Conservation (phyloP, 2,329 filamentous ascomycete species). For the Fusarium incarnatum region DNA sequence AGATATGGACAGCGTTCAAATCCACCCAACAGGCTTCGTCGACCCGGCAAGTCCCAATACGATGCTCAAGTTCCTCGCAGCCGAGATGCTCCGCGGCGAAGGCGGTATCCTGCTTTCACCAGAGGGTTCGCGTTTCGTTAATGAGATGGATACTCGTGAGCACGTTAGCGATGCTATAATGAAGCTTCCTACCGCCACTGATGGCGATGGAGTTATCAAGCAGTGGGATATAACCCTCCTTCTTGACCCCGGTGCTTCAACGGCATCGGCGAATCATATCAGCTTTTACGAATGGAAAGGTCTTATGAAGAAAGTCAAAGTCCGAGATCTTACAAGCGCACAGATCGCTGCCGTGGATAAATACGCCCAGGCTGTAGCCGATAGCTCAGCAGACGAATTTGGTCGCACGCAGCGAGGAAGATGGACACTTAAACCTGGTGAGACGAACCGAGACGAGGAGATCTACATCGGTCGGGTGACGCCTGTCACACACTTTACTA, state of each 20-base stretch:
- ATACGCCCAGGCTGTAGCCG: conserved; percentile 61
- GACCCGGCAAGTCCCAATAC: conserved; percentile 60
- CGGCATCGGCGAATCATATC: conserved; percentile 65
- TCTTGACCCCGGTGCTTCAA: conserved; percentile 68
- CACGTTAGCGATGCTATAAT: conserved; percentile 66
- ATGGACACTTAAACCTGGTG: conserved; percentile 61
- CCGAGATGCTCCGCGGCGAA: conserved; percentile 71
- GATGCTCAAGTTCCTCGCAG: conserved; percentile 70
- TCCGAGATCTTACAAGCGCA: conserved; percentile 59
- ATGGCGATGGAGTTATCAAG: conserved; percentile 48
- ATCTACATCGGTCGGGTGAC: conserved; percentile 71
- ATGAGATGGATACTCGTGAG: conserved; percentile 71
- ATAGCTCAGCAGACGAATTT: conserved; percentile 56
- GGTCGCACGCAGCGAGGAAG: conserved; percentile 64
- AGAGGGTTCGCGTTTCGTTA: conserved; percentile 66
- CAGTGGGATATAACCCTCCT: conserved; percentile 71
- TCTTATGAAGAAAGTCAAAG: conserved; percentile 66
- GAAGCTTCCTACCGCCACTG: conserved; percentile 48
- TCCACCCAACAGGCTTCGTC: conserved; percentile 74
- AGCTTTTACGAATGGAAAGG: conserved; percentile 74
- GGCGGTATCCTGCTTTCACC: conserved; percentile 66
- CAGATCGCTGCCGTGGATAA: conserved; percentile 58
- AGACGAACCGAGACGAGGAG: conserved; percentile 61
- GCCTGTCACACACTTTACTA: conserved; percentile 74
- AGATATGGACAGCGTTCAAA: conserved; percentile 69